Conservation (phyloP, 176 grass and related monocot genomes). For the Oryza coarctata region DNA sequence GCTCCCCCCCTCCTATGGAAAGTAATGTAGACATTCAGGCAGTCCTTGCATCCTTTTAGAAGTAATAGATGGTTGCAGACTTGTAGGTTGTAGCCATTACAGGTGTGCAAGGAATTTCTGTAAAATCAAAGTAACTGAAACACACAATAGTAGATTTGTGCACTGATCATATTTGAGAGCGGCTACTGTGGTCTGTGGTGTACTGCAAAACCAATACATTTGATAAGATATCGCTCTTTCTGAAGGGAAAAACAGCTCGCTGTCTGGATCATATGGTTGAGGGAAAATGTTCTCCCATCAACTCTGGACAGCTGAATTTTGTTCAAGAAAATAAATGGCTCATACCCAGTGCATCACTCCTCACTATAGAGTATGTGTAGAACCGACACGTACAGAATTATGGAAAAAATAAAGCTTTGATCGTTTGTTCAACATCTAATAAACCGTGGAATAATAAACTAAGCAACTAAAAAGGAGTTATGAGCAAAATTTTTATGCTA, state of each 20-base stretch:
- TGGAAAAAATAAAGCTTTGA: too few species aligned
- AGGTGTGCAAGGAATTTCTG: constrained; percentile 8
- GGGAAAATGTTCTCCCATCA: too few species aligned
- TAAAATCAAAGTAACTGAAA: not conserved
- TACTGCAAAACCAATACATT: not conserved
- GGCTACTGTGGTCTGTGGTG: not conserved
- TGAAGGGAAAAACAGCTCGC: not conserved
- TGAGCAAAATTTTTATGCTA: too few species aligned
- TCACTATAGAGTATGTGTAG: too few species aligned
- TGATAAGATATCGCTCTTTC: not conserved
- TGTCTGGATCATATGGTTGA: not conserved
- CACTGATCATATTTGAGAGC: not conserved
- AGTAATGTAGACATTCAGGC: constrained; percentile 7
- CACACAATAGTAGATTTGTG: not conserved
- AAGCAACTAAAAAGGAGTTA: too few species aligned
- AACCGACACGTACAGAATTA: too few species aligned
- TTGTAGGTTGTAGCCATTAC: not conserved
- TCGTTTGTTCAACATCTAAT: too few species aligned
- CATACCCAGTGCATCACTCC: too few species aligned
- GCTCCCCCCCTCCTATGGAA: not conserved
- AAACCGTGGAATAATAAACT: too few species aligned
- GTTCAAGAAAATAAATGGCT: too few species aligned
- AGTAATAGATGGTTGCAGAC: constrained; percentile 22
- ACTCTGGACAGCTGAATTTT: too few species aligned
- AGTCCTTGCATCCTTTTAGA: constrained; percentile 8